Evolutionary conservation across 2,329 filamentous ascomycete genomes (phyloP).

Genomic region (Clonostachys sp.): DNA sequence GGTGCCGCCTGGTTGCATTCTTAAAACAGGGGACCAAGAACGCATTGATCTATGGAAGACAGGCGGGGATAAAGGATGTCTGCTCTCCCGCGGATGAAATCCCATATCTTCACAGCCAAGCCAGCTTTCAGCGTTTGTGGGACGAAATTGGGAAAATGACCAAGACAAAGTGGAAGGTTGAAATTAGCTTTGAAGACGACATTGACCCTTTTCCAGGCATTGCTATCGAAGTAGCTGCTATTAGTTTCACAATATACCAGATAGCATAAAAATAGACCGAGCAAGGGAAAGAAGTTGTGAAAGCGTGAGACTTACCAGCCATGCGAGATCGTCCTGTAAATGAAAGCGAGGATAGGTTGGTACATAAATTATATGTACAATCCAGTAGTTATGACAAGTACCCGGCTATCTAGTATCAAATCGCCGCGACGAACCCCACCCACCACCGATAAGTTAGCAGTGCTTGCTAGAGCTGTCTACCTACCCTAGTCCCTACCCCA

Average conservation of each 20-base stretch:
- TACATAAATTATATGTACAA: too few relatives aligned
- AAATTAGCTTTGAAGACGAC: constrained; percentile 21
- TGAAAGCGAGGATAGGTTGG: too few relatives aligned
- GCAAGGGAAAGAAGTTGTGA: not conserved
- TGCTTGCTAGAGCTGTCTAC: too few relatives aligned
- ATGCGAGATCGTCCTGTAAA: too few relatives aligned
- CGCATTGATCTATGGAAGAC: constrained; percentile 44
- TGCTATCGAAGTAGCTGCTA: constrained; percentile 15
- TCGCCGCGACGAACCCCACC: too few relatives aligned
- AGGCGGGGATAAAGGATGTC: constrained; percentile 34
- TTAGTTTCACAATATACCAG: constrained; percentile 28
- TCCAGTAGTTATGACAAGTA: too few relatives aligned
- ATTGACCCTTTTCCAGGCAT: constrained; percentile 14
- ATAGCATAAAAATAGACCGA: constrained; percentile 11
- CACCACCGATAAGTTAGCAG: too few relatives aligned
- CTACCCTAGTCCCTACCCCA: too few relatives aligned
- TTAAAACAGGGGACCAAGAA: constrained; percentile 35
- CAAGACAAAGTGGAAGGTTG: constrained; percentile 42
- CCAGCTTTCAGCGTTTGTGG: constrained; percentile 49
- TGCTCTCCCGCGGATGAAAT: constrained; percentile 8
- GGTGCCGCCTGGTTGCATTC: constrained; percentile 36
- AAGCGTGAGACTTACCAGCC: not conserved
- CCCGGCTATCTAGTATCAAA: too few relatives aligned
- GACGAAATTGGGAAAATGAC: constrained; percentile 44
- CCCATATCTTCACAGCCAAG: constrained; percentile 41